phyloP scores from a whole-genome alignment of 306 rosid genomes.

The Trifolium subterraneum region DNA sequence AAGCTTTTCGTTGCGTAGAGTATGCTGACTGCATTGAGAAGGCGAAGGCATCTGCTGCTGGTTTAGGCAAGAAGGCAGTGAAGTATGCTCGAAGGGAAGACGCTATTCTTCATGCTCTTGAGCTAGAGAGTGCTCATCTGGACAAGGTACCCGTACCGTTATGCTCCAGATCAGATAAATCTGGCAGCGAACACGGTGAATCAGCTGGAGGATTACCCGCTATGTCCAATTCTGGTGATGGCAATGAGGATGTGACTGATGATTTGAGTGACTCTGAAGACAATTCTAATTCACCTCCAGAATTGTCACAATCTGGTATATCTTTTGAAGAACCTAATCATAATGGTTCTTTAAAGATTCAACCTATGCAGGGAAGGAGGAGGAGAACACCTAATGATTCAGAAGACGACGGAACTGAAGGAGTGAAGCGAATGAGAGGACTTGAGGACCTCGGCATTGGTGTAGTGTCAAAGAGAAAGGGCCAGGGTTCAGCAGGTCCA shows the following conservation, averaged over 20 bases:
- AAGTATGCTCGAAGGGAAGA: slow-evolving; percentile 99
- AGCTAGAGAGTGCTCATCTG: slow-evolving; percentile 72
- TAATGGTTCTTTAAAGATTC: slow-evolving; percentile 69
- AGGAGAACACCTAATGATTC: slow-evolving; percentile 94
- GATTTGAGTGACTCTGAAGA: slow-evolving; percentile 68
- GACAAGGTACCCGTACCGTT: slow-evolving; percentile 62
- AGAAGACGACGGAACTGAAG: slow-evolving; percentile 96
- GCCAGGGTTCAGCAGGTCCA: slow-evolving; percentile 56
- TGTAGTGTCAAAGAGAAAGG: slow-evolving; percentile 64
- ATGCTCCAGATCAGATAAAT: slow-evolving; percentile 53
- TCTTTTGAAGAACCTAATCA: slow-evolving; percentile 91
- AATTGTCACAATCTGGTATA: slow-evolving; percentile 87
- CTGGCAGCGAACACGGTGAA: slow-evolving; percentile 56
- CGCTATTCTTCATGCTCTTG: slow-evolving; percentile 98
- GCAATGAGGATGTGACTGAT: slow-evolving; percentile 55
- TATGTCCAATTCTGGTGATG: slow-evolving; percentile 60
- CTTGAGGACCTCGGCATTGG: slow-evolving; percentile 86
- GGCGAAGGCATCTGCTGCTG: slow-evolving; percentile 85
- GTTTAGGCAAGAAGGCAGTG: slow-evolving; percentile 76
- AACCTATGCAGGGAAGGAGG: slow-evolving; percentile 74
- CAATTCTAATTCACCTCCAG: slow-evolving; percentile 76
- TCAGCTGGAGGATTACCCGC: slow-evolving; percentile 60
- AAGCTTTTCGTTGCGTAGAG: slow-evolving; percentile 96
- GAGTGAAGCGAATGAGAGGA: slow-evolving; percentile 94
- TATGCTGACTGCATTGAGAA: slow-evolving; percentile 89